These are phyloP conservation scores for Perilla frutescens DNA, from an alignment of 257 asterid genomes.

Conservation along the genomic window DNA sequence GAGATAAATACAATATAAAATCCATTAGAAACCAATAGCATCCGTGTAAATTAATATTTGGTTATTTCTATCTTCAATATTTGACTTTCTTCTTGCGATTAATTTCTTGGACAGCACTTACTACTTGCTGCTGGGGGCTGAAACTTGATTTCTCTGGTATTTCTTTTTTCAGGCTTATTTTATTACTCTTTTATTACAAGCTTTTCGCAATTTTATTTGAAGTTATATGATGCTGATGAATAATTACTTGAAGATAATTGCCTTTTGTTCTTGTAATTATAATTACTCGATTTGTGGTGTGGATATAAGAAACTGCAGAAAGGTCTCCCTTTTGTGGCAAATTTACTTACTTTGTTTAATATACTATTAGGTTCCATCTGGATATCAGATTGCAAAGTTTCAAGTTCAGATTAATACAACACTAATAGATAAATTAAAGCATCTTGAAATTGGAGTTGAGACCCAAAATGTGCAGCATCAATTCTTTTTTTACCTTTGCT, in stretches of 20 bases:
- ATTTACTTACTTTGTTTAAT: neutral
- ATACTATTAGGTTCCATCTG: neutral
- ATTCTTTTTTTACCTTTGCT: neutral
- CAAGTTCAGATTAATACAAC: no score
- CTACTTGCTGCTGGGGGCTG: constrained; percentile 29
- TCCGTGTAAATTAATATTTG: neutral
- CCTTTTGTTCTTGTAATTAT: no score
- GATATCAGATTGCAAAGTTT: neutral
- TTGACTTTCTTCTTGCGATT: constrained; percentile 23
- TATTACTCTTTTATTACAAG: no score
- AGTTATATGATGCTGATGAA: neutral
- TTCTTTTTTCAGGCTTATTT: neutral
- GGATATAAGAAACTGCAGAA: neutral
- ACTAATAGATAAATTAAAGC: constrained; percentile 2
- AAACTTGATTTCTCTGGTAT: constrained; percentile 41
- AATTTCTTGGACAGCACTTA: constrained; percentile 28
- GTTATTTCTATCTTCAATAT: neutral
- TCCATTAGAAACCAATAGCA: no score
- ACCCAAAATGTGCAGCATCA: neutral
- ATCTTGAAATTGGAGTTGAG: neutral
- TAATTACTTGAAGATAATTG: neutral
- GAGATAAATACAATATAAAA: no score
- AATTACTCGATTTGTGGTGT: neutral
- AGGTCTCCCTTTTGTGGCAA: constrained; percentile 12
- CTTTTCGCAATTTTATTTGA: no score